Base-by-base conservation (phyloP, 345 rosid genomes). In the Microcos paniculata region DNA sequence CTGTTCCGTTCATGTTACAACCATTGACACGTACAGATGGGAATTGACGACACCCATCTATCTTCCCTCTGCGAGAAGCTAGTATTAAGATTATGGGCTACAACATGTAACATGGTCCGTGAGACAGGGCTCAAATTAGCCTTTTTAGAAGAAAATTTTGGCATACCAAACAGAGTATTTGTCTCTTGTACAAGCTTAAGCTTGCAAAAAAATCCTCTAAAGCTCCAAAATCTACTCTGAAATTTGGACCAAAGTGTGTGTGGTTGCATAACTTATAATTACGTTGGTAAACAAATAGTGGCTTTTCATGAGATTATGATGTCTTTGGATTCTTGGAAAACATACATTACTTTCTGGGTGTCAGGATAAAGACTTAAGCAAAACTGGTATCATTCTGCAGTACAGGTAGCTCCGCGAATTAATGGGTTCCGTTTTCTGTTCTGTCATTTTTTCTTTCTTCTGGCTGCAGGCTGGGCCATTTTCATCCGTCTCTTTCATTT, bases 291-390 rank as follows among this genome's bases (percentile, higher is more conserved):
- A 66, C 46, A 66, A 52, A 52, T 7, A 45, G 71, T 15, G 55
- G 55, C 2, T 31, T 38, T 51, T 71, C 48, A 56, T 52, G 76
- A 67, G 73, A 72, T 48, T 40, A 75, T 65, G 74, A 61, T 70
- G n/a, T 69, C 6, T 73, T 71, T 80, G 83, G 81, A 67, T 74
- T 71, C 68, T 66, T 80, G 70, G 72, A 78, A 78, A 30, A 38
- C n/a, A 76, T 11, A 69, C 67, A 77, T 65, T 55, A 71, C 71
- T 70, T 70, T 73, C 58, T 72, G 43, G 73, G 77, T 77, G 82
- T 65, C 82, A 33, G 77, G 85, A 82, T 78, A 59, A 80, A 71
- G 88, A 80, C 88, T 59, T 53, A 64, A n/a, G 77, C 85, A 38
- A 62, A 30, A n/a, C 73, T 35, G 28, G 24, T 67, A 55, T 59